phyloP scores from a whole-genome alignment of 202 grass and related monocot genomes.

The Eragrostis tef region DNA sequence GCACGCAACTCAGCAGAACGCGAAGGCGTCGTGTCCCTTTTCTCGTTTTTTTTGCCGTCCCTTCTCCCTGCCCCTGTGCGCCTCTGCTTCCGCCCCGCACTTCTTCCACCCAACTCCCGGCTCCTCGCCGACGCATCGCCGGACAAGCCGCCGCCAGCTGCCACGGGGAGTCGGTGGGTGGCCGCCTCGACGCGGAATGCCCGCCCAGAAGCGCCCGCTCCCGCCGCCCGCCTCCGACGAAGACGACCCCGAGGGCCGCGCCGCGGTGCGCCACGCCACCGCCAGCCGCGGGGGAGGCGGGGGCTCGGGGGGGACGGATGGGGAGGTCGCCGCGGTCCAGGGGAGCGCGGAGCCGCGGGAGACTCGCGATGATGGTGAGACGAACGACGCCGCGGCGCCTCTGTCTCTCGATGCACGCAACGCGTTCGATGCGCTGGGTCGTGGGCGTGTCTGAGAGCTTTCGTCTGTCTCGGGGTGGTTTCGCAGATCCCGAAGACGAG shows the following conservation, averaged over 20 bases:
- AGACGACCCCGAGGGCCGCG: slow-evolving; percentile 36
- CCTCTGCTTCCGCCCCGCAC: slow-evolving; percentile 31
- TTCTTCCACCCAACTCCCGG: neutral
- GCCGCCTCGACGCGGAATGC: slow-evolving; percentile 48
- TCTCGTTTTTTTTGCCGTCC: slow-evolving; percentile 23
- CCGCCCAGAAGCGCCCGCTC: slow-evolving; percentile 69
- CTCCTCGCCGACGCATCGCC: neutral
- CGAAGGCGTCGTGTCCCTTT: slow-evolving; percentile 28
- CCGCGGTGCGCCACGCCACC: slow-evolving; percentile 34
- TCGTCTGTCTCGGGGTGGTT: slow-evolving; percentile 38
- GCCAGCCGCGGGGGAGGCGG: slow-evolving; percentile 5
- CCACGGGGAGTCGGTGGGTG: neutral
- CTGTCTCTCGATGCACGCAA: slow-evolving; percentile 47
- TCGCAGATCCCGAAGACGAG: slow-evolving; percentile 61
- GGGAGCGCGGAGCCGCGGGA: slow-evolving; percentile 15
- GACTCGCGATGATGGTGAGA: slow-evolving; percentile 46
- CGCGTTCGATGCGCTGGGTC: slow-evolving; percentile 34
- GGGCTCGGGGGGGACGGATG: slow-evolving; percentile 21
- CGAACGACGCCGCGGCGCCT: slow-evolving; percentile 34
- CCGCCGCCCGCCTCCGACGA: slow-evolving; percentile 31
- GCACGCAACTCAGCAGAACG: slow-evolving; percentile 34
- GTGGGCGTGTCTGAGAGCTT: slow-evolving; percentile 36
- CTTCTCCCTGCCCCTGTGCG: slow-evolving; percentile 25
- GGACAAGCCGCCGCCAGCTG: slow-evolving; percentile 23
- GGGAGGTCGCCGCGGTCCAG: slow-evolving; percentile 25